Evolutionary conservation across 116 monocot genomes (phyloP), one percentile per base, ranked within the genome.

Genomic region (Zostera marina): DNA sequence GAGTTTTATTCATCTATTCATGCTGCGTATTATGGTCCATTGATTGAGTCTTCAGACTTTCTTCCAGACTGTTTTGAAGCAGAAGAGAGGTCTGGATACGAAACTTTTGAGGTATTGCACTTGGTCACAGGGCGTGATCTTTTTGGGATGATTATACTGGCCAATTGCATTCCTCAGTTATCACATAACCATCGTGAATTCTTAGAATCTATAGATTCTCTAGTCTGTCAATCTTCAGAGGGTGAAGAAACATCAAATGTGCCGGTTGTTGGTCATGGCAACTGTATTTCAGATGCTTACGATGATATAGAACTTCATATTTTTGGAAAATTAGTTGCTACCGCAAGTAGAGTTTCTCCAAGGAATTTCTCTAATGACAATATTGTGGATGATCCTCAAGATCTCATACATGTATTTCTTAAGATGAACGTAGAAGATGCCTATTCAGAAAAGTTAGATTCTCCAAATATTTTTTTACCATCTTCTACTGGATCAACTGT

Each of bases 21-120:
- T 68, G 72, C 80, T 58, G 96, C 96, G 58, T 98, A 89, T 78
- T 81, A 83, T 71, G 96, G 96, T 40, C 96, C 90, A 3, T 13
- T 70, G 19, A 63, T 98, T 47, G 90, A 83, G 24, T 89, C 96
- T 13, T 54, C 83, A 64, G 78, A 85, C 59, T 56, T 78, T 67
- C 82, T 98, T 63, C 96, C 96, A 12, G 85, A 85, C 32, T 76
- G 86, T 66, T 98, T 98, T 77, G 96, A 98, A 71, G 96, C 90
- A 52, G 90, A 98, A 65, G 96, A 98, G 68, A 90, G 96, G 66
- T 98, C 96, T 60, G 66, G 41, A 12, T 58, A 61, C 70, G 80
- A 81, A 48, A 98, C 96, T 69, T 61, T 83, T 56, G 90, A 98
- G 70, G 71, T 98, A 22, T 66, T 98, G 68, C 96, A 98, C 70